phyloP scores from a whole-genome alignment of 2,329 filamentous ascomycete genomes.

The Phyllachora maydis region DNA sequence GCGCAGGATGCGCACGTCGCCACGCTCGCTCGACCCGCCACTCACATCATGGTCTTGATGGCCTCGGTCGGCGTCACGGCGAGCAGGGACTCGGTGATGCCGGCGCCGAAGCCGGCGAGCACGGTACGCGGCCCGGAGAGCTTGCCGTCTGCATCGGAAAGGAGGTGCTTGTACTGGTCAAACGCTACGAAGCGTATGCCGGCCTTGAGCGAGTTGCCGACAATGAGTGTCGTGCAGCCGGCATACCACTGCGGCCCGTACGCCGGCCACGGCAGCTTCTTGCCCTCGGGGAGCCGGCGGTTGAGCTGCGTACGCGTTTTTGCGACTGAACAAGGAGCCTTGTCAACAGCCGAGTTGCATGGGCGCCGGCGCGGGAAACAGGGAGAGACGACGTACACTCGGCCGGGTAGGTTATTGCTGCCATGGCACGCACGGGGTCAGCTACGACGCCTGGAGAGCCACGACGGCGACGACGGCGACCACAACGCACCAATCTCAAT shows the following conservation, averaged over 20 bases:
- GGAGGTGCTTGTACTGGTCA: constrained; percentile 73
- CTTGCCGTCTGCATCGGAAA: constrained; percentile 69
- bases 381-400: constrained; percentile 77
- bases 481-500: constrained; percentile 81
- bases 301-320: constrained; percentile 94
- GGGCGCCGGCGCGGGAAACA: no score
- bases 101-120: constrained; percentile 82
- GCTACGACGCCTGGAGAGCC: constrained; percentile 3
- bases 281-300: constrained; percentile 52
- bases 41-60: constrained; percentile 84
- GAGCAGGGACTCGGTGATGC: constrained; percentile 79
- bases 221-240: constrained; percentile 88
- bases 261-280: constrained; percentile 87
- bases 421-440: constrained; percentile 7
- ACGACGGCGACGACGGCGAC: constrained; percentile 2
- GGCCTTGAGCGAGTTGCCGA: constrained; percentile 91
- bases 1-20: no score
- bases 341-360: no score
- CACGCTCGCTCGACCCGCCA: no score
- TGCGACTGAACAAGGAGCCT: no score
- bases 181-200: constrained; percentile 96
- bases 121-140: constrained; percentile 82
- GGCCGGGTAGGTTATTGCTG: constrained; percentile 77
- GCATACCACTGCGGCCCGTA: constrained; percentile 95
- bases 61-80: constrained; percentile 95